These are phyloP conservation scores for Pythium utonaiense DNA, from an alignment of 352 stramenopile genomes.

Conservation along the genomic window DNA sequence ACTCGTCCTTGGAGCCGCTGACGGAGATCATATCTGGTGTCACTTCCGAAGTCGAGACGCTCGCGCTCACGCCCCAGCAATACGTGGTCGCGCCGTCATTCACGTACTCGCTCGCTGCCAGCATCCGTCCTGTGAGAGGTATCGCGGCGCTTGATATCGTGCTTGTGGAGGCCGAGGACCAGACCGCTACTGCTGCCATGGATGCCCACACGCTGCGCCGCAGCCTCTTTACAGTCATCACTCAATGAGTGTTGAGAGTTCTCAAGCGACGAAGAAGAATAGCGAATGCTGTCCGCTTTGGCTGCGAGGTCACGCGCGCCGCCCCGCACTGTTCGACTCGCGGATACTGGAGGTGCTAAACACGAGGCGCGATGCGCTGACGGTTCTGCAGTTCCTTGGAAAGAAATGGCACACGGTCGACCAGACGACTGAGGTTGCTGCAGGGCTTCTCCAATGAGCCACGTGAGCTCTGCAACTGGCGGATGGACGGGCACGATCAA, in stretches of 20 bases:
- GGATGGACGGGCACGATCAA: neutral
- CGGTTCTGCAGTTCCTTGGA: slow-evolving; percentile 1
- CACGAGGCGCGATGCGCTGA: too few species aligned
- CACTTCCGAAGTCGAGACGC: slow-evolving; percentile 14
- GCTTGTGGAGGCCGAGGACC: neutral
- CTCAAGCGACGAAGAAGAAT: slow-evolving; percentile 4
- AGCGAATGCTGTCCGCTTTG: slow-evolving; percentile 3
- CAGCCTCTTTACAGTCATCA: slow-evolving; percentile 8
- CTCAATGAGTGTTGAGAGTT: neutral
- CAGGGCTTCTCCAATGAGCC: too few species aligned
- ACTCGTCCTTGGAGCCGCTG: slow-evolving; percentile 14
- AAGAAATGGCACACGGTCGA: neutral
- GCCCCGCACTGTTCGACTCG: slow-evolving; percentile 1
- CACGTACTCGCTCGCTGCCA: slow-evolving; percentile 2
- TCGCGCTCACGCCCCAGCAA: slow-evolving; percentile 30
- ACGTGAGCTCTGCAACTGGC: too few species aligned
- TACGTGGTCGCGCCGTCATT: slow-evolving; percentile 35
- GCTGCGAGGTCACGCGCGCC: neutral
- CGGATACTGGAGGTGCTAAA: too few species aligned
- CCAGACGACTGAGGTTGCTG: neutral
- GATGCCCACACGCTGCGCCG: slow-evolving; percentile 4
- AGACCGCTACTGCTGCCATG: neutral
- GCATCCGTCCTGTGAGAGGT: neutral
- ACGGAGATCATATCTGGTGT: slow-evolving; percentile 15
- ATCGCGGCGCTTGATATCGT: neutral